phyloP scores from a whole-genome alignment of 768 basidiomycete species.

The Mycena latifolia region DNA sequence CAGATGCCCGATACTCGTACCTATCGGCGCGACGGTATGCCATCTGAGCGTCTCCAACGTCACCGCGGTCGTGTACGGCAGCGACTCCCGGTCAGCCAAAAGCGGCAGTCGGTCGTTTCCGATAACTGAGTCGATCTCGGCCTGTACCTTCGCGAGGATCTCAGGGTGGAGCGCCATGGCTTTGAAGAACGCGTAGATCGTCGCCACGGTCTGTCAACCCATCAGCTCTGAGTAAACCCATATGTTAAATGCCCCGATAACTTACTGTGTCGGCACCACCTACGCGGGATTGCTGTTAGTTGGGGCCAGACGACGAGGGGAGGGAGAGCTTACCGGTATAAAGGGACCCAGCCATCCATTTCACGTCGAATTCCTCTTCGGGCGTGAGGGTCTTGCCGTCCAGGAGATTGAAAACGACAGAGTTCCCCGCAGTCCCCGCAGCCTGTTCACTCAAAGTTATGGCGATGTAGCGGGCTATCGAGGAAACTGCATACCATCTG shows the following conservation, averaged over 20 bases:
- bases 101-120: conserved; percentile 54
- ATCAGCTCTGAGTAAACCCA: neutral
- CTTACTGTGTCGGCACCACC: conserved; percentile 58
- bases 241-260: neutral
- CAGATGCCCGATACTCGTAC: too few relatives aligned
- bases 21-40: conserved; percentile 49
- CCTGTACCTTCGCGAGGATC: conserved; percentile 51
- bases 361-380: conserved; percentile 53
- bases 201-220: conserved; percentile 51
- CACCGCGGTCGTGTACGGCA: conserved; percentile 58
- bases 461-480: too few relatives aligned
- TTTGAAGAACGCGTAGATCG: conserved; percentile 54
- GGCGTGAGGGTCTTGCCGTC: conserved; percentile 42
- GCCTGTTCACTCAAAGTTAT: conserved; percentile 37
- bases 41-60: conserved; percentile 53
- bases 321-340: conserved; percentile 50
- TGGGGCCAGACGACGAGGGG: too few relatives aligned
- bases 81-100: conserved; percentile 49
- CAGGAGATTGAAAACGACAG: conserved; percentile 48
- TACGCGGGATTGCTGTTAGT: neutral
- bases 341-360: conserved; percentile 59
- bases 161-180: conserved; percentile 55
- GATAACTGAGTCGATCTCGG: conserved; percentile 55
- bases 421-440: conserved; percentile 48
- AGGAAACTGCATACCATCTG: conserved; percentile 51